Conservation (phyloP, 768 basidiomycete genomes). For the Lentinula boryana region DNA sequence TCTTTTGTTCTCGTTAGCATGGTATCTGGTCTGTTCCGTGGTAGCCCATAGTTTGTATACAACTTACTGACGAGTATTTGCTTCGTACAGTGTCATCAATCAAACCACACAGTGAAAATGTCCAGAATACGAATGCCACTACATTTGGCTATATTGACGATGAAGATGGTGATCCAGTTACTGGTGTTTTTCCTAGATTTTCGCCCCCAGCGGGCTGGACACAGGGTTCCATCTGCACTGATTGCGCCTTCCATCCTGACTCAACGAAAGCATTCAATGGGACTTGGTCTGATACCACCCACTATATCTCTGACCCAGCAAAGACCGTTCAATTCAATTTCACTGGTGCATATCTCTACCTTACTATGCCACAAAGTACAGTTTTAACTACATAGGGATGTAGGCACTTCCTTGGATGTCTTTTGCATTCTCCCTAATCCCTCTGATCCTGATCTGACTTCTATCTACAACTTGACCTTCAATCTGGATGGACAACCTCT, state of each 20-base stretch:
- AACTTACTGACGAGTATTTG: neutral
- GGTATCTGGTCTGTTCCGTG: too few species aligned
- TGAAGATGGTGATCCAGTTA: neutral
- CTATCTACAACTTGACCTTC: neutral
- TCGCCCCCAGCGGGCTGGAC: neutral
- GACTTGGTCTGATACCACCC: constrained; percentile 1
- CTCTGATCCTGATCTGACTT: neutral
- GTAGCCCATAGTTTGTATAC: neutral
- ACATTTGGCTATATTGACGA: neutral
- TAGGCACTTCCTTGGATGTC: constrained; percentile 4
- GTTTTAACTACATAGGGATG: neutral
- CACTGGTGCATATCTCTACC: neutral
- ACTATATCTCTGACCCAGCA: neutral
- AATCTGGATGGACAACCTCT: neutral
- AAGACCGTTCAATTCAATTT: neutral
- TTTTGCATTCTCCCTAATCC: constrained; percentile 6
- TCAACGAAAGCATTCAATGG: neutral
- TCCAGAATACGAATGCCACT: neutral
- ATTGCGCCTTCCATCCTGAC: neutral
- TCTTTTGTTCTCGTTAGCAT: too few species aligned
- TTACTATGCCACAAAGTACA: neutral
- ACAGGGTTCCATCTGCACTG: neutral
- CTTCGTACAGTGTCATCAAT: neutral
- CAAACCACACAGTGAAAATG: neutral
- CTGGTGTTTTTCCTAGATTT: neutral